Base-by-base conservation (phyloP, 2,329 filamentous ascomycete species). In the Sporothrix variecibatus region DNA sequence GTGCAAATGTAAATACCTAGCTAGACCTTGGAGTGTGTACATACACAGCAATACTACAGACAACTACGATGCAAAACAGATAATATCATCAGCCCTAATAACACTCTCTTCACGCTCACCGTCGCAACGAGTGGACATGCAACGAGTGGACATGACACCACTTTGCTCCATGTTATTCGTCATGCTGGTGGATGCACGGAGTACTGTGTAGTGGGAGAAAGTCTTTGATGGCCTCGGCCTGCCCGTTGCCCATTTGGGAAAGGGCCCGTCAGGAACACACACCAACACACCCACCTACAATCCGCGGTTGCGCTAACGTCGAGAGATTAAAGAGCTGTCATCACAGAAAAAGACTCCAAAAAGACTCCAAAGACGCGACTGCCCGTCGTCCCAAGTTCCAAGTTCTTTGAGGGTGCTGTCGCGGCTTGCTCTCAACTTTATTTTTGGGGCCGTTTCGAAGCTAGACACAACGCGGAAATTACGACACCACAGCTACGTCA, bases 391-490 rank as follows among this genome's bases (percentile, higher is more conserved):
- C 3, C 12, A 2, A 11, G 43, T 15, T 46, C 20, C 9, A 53
- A 11, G 49, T 26, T 7, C 49, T 51, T 51, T 8, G 7, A 17
- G n/a, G 49, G 6, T 3, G 31, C 31, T 40, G 58, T 38, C 58
- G 28, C 28, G 58, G 31, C 8, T 60, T 40, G 31, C 23, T 34
- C 15, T 60, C 7, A 34, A 2, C 38, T 38, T 6, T 3, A 9
- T 20, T 6, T 60, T 60, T 60, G 56, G 62, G 38, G 49, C 28
- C 20, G 46, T 70, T 53, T 56, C 20, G 62, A 65, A 70, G 67
- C 67, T 53, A 70, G 67, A 70, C 62, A 46, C 34, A 34, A 26
- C n/a, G 38, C 46, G 67, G 67, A 70, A 69, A 70, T 70, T 70
- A 70, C 67, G 46, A 69, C 43, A 69, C 28, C 20, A 53, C 31